A percentile compares a stretch with the other conserved stretches of the same genome.
Conservation (phyloP, 2,329 filamentous ascomycete species). For the Xylariomycetidae sp. region DNA sequence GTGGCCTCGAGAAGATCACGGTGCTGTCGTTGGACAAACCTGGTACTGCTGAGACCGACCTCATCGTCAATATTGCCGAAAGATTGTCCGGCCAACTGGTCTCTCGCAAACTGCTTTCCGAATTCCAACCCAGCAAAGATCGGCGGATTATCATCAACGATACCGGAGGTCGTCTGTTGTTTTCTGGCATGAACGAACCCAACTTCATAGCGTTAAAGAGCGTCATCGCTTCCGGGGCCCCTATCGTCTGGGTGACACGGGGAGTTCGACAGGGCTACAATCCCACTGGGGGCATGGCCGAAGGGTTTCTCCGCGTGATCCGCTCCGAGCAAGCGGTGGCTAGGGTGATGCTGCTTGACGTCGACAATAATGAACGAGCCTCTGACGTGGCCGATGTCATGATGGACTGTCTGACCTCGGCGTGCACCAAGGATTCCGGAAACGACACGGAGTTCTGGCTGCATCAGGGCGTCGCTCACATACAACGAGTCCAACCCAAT, state of each 20-base stretch:
- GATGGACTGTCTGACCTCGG: slow-evolving; percentile 4
- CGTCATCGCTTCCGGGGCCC: slow-evolving; percentile 11
- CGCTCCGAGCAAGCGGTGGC: slow-evolving; percentile 20
- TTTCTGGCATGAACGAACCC: too few relatives aligned
- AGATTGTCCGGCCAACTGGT: background rate
- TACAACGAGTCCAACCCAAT: slow-evolving; percentile 10
- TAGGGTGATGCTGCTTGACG: slow-evolving; percentile 14
- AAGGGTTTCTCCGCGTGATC: slow-evolving; percentile 22
- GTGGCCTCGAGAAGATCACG: too few relatives aligned
- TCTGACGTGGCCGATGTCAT: slow-evolving; percentile 6
- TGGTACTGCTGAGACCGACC: too few relatives aligned
- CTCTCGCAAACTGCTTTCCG: background rate
- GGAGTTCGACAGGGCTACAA: slow-evolving; percentile 15
- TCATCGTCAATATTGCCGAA: slow-evolving; percentile 3
- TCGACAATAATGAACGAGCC: slow-evolving; percentile 9
- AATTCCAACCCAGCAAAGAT: too few relatives aligned
- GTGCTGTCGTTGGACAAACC: too few relatives aligned
- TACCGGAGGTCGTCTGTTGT: too few relatives aligned
- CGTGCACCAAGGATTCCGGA: slow-evolving; percentile 15
- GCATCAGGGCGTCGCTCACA: slow-evolving; percentile 11
- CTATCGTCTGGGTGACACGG: slow-evolving; percentile 17
- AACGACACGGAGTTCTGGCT: slow-evolving; percentile 22
- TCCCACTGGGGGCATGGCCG: slow-evolving; percentile 12
- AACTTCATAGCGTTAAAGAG: slow-evolving; percentile 12
- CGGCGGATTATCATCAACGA: slow-evolving; percentile 14